phyloP scores from a whole-genome alignment of 208 protist genomes.

The Angomonas deanei region DNA sequence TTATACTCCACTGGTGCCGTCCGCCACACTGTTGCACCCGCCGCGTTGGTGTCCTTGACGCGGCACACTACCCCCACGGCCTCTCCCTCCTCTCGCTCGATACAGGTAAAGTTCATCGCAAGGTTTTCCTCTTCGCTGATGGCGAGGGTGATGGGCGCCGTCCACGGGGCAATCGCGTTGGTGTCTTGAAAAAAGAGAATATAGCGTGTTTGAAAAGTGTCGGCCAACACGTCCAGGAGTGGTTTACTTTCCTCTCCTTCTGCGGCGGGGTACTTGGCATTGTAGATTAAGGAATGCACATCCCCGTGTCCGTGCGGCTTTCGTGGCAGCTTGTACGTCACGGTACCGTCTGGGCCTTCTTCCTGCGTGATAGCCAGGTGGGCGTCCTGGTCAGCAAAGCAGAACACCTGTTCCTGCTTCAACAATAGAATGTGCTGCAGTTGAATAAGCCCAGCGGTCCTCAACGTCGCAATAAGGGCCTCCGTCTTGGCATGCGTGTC shows the following conservation, averaged over 20 bases:
- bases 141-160: slow-evolving; percentile 77
- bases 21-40: slow-evolving; percentile 13
- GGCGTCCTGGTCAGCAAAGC: slow-evolving; percentile 65
- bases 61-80: slow-evolving; percentile 69
- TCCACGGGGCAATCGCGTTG: slow-evolving; percentile 66
- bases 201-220: slow-evolving; percentile 45
- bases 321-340: slow-evolving; percentile 41
- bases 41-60: slow-evolving; percentile 4
- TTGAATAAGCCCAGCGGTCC: slow-evolving; percentile 35
- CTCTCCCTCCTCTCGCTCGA: slow-evolving; percentile 82
- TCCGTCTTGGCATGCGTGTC: slow-evolving; percentile 87
- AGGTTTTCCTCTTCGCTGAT: slow-evolving; percentile 54
- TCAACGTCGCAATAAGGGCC: slow-evolving; percentile 50
- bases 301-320: slow-evolving; percentile 95
- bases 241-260: slow-evolving; percentile 5
- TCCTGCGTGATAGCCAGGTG: slow-evolving; percentile 44
- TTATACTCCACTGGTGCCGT: slow-evolving; percentile 86
- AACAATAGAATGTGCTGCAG: slow-evolving; percentile 50
- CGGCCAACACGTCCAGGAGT: slow-evolving; percentile 44
- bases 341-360: slow-evolving; percentile 24
- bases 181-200: slow-evolving; percentile 95
- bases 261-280: not conserved
- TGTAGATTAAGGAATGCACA: slow-evolving; percentile 86
- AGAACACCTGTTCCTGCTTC: slow-evolving; percentile 89
- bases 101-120: slow-evolving; percentile 88